Percentiles rank a stretch among this genome's conserved stretches.
These are phyloP conservation scores for Alopecurus myosuroides DNA, from an alignment of 176 grass and related monocot species.

Conservation along the genomic window DNA sequence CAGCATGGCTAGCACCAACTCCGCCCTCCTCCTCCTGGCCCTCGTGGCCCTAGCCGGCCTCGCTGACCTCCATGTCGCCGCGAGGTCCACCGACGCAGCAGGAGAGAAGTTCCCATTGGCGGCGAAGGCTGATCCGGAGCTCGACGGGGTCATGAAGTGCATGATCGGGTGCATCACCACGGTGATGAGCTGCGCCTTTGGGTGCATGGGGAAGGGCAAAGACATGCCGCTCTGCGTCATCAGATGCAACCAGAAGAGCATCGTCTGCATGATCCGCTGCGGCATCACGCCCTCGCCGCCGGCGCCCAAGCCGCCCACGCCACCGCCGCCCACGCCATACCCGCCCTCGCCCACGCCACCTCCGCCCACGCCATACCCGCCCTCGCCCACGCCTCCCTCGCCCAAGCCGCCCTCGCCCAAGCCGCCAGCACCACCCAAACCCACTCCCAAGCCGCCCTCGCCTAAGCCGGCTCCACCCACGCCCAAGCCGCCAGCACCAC, in stretches of 20 bases:
- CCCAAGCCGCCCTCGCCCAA: background rate
- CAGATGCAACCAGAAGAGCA: constrained; percentile 37
- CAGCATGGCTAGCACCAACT: background rate
- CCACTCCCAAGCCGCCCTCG: too few species aligned
- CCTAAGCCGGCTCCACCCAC: too few species aligned
- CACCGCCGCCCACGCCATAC: background rate
- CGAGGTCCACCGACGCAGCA: background rate
- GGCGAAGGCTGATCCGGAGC: background rate
- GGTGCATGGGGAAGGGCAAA: constrained; percentile 42
- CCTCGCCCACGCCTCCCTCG: background rate
- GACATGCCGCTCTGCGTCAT: constrained; percentile 44
- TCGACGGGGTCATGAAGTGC: constrained; percentile 20
- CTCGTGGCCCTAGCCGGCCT: background rate
- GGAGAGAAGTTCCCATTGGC: background rate
- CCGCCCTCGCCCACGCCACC: background rate
- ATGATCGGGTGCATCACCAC: constrained; percentile 37
- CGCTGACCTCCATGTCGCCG: background rate
- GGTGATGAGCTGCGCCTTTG: constrained; percentile 30
- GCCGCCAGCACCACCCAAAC: background rate
- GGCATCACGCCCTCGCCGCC: constrained; percentile 18
- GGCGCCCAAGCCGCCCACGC: background rate
- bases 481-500: too few species aligned
- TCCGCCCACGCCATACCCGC: background rate
- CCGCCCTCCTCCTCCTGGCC: constrained; percentile 8
- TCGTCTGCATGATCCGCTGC: constrained; percentile 42